A percentile compares a stretch with the other conserved stretches of the same genome.
phyloP scores from a whole-genome alignment of 2,329 filamentous ascomycete genomes.

The Myriosclerotinia curreyana region DNA sequence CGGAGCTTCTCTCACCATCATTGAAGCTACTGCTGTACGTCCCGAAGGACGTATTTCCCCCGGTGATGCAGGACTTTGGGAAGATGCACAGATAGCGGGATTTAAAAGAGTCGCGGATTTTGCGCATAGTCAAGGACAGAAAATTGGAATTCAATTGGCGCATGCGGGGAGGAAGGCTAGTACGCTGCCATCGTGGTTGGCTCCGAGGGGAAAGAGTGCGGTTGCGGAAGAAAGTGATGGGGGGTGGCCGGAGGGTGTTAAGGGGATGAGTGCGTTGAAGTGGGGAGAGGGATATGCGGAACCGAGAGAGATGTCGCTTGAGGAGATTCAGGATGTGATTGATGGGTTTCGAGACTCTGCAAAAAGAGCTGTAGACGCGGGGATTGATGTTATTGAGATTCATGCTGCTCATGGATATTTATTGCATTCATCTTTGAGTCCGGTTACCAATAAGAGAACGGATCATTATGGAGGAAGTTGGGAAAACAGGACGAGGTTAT shows the following conservation, averaged over 20 bases:
- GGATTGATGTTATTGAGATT: slow-evolving; percentile 63
- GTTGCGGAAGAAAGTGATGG: slow-evolving; percentile 38
- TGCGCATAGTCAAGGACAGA: slow-evolving; percentile 53
- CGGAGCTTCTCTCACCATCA: slow-evolving; percentile 39
- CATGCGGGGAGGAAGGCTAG: slow-evolving; percentile 56
- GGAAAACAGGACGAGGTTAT: slow-evolving; percentile 62
- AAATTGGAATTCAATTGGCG: slow-evolving; percentile 67
- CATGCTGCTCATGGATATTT: slow-evolving; percentile 66
- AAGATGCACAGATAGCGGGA: slow-evolving; percentile 41
- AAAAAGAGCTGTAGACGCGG: slow-evolving; percentile 44
- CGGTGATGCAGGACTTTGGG: slow-evolving; percentile 39
- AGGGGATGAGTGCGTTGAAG: slow-evolving; percentile 55
- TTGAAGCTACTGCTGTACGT: slow-evolving; percentile 40
- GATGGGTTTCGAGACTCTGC: slow-evolving; percentile 41
- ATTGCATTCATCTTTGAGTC: slow-evolving; percentile 61
- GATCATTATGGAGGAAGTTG: slow-evolving; percentile 65
- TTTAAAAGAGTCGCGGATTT: slow-evolving; percentile 43
- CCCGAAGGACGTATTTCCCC: slow-evolving; percentile 39
- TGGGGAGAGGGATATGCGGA: slow-evolving; percentile 54
- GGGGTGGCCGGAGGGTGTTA: slow-evolving; percentile 43
- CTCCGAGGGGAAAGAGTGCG: slow-evolving; percentile 30
- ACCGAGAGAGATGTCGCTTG: slow-evolving; percentile 56
- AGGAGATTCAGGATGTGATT: slow-evolving; percentile 42
- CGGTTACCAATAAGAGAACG: slow-evolving; percentile 57
- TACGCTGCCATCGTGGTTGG: slow-evolving; percentile 41